phyloP scores from a whole-genome alignment of 176 grass and related monocot genomes.

The Bromus sterilis region DNA sequence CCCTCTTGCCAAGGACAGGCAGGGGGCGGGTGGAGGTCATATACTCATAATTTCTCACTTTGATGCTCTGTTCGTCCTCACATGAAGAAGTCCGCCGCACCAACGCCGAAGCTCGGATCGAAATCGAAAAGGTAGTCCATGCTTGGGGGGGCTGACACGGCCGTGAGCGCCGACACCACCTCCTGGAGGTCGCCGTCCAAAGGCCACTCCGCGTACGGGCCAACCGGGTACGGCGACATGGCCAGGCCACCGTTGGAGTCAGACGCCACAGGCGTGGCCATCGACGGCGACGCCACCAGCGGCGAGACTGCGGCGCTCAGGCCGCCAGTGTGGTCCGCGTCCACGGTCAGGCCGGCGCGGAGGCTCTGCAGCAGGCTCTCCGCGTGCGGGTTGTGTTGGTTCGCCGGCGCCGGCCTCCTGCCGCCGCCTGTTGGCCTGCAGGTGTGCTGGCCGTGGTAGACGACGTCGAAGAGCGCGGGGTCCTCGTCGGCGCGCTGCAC shows the following conservation, averaged over 20 bases:
- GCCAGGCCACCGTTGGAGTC: conserved; percentile 32
- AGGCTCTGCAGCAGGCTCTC: conserved; percentile 40
- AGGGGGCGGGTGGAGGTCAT: too few relatives aligned
- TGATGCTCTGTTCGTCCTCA: background rate
- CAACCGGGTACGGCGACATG: conserved; percentile 17
- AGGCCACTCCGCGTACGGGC: conserved; percentile 14
- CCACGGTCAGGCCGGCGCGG: conserved; percentile 36
- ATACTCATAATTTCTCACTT: conserved; percentile 1
- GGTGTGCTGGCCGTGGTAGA: conserved; percentile 77
- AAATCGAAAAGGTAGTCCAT: conserved; percentile 22
- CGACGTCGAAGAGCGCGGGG: conserved; percentile 60
- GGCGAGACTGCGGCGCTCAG: background rate
- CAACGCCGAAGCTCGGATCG: conserved; percentile 22
- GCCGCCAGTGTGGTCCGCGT: conserved; percentile 13
- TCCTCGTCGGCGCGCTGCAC: conserved; percentile 78
- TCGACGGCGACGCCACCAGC: conserved; percentile 21
- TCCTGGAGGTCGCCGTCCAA: conserved; percentile 39
- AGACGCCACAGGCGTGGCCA: conserved; percentile 43
- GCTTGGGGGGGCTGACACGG: background rate
- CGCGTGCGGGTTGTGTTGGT: conserved; percentile 24
- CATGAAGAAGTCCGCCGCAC: conserved; percentile 6
- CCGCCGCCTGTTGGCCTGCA: conserved; percentile 5
- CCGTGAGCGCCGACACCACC: conserved; percentile 28
- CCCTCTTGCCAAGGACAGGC: background rate
- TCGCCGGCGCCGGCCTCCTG: background rate